A percentile compares a stretch with the other conserved stretches of the same genome.
These are phyloP conservation scores for Alternaria triticina DNA, from an alignment of 2,329 filamentous ascomycete genomes.

Conservation along the genomic window DNA sequence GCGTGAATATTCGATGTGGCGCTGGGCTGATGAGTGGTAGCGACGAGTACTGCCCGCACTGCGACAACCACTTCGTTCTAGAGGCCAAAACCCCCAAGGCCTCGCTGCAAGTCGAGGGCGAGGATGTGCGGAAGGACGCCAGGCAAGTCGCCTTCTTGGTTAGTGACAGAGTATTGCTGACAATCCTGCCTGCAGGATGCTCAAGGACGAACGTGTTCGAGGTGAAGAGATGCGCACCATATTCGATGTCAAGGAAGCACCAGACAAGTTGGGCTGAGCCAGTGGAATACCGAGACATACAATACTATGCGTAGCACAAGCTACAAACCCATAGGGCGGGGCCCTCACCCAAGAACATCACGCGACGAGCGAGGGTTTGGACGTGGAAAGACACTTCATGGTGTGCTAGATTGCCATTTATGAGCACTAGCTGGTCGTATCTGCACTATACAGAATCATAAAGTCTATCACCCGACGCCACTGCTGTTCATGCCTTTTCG, in stretches of 20 bases:
- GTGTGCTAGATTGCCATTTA: conserved; percentile 36
- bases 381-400: neutral
- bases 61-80: conserved; percentile 97
- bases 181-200: conserved; percentile 64
- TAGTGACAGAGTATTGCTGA: conserved; percentile 4
- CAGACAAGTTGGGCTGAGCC: conserved; percentile 75
- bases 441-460: conserved; percentile 38
- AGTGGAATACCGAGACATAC: neutral
- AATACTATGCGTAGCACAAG: neutral
- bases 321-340: neutral
- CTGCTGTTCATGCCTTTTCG: conserved; percentile 36
- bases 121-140: conserved; percentile 83
- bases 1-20: too few relatives aligned
- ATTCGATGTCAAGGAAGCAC: conserved; percentile 77
- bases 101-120: conserved; percentile 84
- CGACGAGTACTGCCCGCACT: conserved; percentile 98
- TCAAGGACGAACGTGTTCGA: conserved; percentile 84
- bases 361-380: conserved; percentile 15
- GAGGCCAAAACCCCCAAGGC: conserved; percentile 86
- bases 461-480: conserved; percentile 40
- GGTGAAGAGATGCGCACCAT: conserved; percentile 66
- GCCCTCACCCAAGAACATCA: conserved; percentile 7
- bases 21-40: conserved; percentile 48
- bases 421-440: conserved; percentile 31
- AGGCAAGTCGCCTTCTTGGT: conserved; percentile 52